Percentiles rank a stretch among this genome's conserved stretches.
Evolutionary conservation across 2,329 filamentous ascomycete genomes (phyloP).

Genomic region (Beauveria medogensis): DNA sequence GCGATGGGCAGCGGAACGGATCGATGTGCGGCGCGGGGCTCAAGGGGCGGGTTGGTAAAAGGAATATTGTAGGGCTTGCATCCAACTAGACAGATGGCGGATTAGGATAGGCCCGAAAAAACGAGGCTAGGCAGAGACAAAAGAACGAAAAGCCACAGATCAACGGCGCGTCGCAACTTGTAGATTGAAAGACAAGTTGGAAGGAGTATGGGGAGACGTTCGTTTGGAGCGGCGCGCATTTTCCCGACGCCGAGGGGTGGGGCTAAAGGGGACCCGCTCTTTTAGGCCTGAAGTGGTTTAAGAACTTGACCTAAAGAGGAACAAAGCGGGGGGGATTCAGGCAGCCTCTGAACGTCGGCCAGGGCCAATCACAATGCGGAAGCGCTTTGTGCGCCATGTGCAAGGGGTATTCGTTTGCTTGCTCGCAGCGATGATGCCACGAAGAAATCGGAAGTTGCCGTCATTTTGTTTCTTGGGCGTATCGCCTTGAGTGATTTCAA

Average conservation of each 20-base stretch:
- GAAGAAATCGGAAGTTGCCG: not conserved
- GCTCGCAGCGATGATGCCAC: not conserved
- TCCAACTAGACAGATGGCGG: too few relatives aligned
- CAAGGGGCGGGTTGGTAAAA: too few relatives aligned
- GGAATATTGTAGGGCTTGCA: too few relatives aligned
- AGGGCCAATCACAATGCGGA: not conserved
- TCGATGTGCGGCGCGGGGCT: too few relatives aligned
- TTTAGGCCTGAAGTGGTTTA: not conserved
- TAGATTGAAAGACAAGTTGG: not conserved
- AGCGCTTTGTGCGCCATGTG: not conserved
- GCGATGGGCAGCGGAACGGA: not conserved
- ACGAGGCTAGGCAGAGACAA: not conserved
- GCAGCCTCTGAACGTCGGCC: not conserved
- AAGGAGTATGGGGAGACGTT: not conserved
- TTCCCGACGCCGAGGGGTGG: not conserved
- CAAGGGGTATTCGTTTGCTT: not conserved
- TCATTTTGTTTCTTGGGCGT: too few relatives aligned
- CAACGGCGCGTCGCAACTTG: not conserved
- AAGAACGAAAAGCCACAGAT: not conserved
- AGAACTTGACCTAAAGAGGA: not conserved
- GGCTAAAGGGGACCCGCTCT: not conserved
- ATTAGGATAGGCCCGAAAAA: too few relatives aligned
- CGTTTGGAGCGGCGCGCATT: not conserved
- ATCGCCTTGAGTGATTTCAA: too few relatives aligned
- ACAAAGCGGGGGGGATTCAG: conserved; percentile 3